Base-by-base conservation (phyloP, 2,329 filamentous ascomycete genomes). In the Neopestalotiopsis sp. region DNA sequence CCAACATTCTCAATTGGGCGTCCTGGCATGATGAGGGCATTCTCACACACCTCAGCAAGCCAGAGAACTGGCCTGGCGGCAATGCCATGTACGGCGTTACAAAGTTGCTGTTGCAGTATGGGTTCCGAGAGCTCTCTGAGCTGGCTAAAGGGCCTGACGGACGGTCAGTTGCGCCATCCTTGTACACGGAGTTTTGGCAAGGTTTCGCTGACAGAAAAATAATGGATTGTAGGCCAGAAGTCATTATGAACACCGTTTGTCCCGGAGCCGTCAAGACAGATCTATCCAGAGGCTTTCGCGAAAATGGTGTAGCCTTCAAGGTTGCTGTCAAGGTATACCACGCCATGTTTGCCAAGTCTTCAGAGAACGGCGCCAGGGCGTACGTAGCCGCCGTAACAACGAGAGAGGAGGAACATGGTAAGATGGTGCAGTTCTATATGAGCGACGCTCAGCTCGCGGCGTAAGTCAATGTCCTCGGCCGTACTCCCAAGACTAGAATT, bases 181-280 rank as follows among this genome's bases (percentile, higher is more conserved):
- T n/a, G 13, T 38, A 7, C 10, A 10, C 34, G 34, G 34, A 38
- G 34, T 38, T 38, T 38, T 38, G 34, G 10, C 10, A 38, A 10
- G 10, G 34, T 38, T 38, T 10, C 6, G 34, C 34, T 38, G 10
- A 38, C 6, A 38, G 10, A 10, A 38, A 7, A 38, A 38, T 38
- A 10, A 38, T 38, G 34, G 34, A 10, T 30, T 4, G 32, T 14
- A 76, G 74, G 7, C 76, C 76, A 5, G 69, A 76, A 28, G 75
- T 77, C 56, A 73, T 78, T 57, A 28, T 78, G 65, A 77, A 77
- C 62, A 74, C 73, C 5, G 65, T 74, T 61, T 78, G 74, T 30
- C 76, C 76, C 0, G 77, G 77, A 20, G 40, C 75, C 12, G 73
- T 77, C 3, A 66, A 66, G 12, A 73, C 77, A 32, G 66, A 70